Conservation (phyloP, 805 yeast species). For the Pichia rugopelliculosa region DNA sequence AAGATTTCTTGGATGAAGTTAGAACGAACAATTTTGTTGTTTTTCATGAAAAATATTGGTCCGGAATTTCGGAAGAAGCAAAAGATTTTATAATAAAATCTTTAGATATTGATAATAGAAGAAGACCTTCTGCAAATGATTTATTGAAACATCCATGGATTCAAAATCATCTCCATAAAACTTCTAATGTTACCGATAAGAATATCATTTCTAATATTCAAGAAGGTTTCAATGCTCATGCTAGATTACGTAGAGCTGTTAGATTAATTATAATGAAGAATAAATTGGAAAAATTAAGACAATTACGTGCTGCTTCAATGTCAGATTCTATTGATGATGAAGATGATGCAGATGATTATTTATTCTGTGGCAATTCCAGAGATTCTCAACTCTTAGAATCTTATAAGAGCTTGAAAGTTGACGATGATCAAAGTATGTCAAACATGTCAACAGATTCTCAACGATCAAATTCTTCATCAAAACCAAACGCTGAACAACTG, state of each 20-base stretch:
- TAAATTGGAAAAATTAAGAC: conserved; percentile 64
- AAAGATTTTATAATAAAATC: conserved; percentile 67
- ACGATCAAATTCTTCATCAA: neutral
- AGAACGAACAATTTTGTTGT: conserved; percentile 65
- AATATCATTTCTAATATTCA: conserved; percentile 79
- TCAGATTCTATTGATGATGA: conserved; percentile 6
- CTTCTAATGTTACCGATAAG: conserved; percentile 12
- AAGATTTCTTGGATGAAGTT: conserved; percentile 77
- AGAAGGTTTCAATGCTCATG: conserved; percentile 76
- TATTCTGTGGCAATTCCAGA: conserved; percentile 29
- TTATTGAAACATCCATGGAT: conserved; percentile 76
- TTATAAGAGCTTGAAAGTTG: conserved; percentile 15
- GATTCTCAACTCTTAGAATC: conserved; percentile 36
- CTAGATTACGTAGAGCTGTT: conserved; percentile 77
- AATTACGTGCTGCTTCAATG: conserved; percentile 50
- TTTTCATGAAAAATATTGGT: conserved; percentile 87
- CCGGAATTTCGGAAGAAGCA: conserved; percentile 70
- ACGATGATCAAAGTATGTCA: neutral
- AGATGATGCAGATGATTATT: conserved; percentile 27
- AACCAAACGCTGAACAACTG: neutral
- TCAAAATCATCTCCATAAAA: conserved; percentile 30
- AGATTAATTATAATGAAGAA: conserved; percentile 78
- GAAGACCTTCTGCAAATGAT: conserved; percentile 62
- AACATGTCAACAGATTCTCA: neutral
- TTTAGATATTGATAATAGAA: conserved; percentile 57